Conservation (phyloP, 2,329 filamentous ascomycete genomes). For the Ploettnerulaceae sp. region DNA sequence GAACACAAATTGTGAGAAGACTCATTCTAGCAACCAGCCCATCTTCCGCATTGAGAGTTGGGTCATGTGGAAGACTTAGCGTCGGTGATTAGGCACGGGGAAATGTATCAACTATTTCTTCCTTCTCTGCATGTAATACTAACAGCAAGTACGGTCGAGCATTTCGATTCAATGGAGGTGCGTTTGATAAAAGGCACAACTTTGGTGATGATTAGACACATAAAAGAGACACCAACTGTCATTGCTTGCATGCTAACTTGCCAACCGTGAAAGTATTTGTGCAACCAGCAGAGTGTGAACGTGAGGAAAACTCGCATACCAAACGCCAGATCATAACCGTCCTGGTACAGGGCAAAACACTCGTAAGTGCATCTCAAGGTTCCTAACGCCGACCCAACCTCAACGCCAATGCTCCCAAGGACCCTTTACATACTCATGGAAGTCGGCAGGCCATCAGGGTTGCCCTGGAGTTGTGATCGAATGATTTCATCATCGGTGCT, state of each 20-base stretch:
- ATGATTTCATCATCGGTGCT: slow-evolving; percentile 49
- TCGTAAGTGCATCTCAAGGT: slow-evolving; percentile 2
- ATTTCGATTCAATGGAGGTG: too few species aligned
- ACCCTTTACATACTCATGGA: slow-evolving; percentile 25
- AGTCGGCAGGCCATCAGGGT: slow-evolving; percentile 32
- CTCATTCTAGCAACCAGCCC: too few species aligned
- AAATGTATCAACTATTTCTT: too few species aligned
- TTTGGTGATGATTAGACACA: background rate
- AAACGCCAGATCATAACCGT: slow-evolving; percentile 7
- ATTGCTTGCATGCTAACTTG: slow-evolving; percentile 7
- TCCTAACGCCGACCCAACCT: slow-evolving; percentile 8
- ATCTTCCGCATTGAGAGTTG: too few species aligned
- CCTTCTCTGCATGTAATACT: too few species aligned
- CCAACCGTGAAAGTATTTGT: background rate
- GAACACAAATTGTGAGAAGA: too few species aligned
- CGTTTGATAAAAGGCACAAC: background rate
- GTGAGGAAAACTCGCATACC: background rate
- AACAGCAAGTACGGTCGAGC: too few species aligned
- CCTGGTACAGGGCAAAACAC: slow-evolving; percentile 1
- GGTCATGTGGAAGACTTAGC: too few species aligned
- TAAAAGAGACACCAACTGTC: slow-evolving; percentile 1
- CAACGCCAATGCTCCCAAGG: slow-evolving; percentile 12
- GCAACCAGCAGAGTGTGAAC: background rate
- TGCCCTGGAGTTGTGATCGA: slow-evolving; percentile 44
- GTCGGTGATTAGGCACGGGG: too few species aligned